Base-by-base conservation (phyloP, 768 basidiomycete genomes). In the Cyclocybe aegerita region DNA sequence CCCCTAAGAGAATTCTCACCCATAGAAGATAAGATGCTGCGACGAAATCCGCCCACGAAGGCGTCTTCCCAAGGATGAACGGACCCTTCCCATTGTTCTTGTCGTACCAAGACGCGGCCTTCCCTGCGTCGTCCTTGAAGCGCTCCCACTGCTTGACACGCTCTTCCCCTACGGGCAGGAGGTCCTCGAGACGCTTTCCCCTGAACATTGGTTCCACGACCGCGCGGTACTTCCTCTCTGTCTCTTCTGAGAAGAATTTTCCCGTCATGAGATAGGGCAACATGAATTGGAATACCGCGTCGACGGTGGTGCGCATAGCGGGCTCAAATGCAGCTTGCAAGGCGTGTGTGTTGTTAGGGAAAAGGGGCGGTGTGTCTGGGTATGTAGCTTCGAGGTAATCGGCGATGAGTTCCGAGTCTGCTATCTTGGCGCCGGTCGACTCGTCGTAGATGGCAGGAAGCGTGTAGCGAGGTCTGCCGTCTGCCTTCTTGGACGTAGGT, bases 371-470 rank as follows among this genome's bases (percentile, higher is more conserved):
- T 23, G 23, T 23, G 5, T 23, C 23, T 0, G 81, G 79, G 57
- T 80, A 82, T 3, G 68, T 66, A 3, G 68, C 64, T 44, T 82
- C 80, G 46, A 83, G 67, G 59, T 83, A 81, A 12, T 67, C 58
- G 0, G 75, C 79, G 50, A 83, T 82, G 31, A 53, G 57, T 14
- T 62, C 49, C 0, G 80, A 80, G 29, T 81, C 76, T 9, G 70
- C 53, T 36, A 82, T 38, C 8, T 64, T 50, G 1, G 57, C 54
- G 4, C 66, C 65, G 3, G 76, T 79, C 17, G 61, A 60, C 0
- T 71, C 69, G 54, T 82, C 80, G 52, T 73, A 56, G 48, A 84
- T 78, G 15, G 73, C 66, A 1, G 82, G 81, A 0, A 79, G 61
- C 9, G 75, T 80, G 61, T 81, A 79, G 39, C 52, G 51, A 0